These are phyloP conservation scores for Colletotrichum sublineola DNA, from an alignment of 2,329 filamentous ascomycete genomes.

Conservation along the genomic window DNA sequence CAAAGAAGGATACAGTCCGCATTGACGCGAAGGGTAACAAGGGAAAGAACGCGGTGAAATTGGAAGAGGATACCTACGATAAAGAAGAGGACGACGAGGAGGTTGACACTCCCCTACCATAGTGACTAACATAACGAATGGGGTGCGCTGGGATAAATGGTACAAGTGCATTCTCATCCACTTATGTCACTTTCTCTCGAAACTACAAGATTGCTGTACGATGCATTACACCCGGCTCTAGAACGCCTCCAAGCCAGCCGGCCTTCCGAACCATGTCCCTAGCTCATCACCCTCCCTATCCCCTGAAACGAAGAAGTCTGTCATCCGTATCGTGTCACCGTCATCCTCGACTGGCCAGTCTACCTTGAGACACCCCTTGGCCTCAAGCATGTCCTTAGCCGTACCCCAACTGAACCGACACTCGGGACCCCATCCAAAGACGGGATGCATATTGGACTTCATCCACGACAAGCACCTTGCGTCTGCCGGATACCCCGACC, in stretches of 20 bases:
- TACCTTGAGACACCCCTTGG: constrained; percentile 77
- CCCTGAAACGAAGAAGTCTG: constrained; percentile 76
- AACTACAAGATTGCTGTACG: no score
- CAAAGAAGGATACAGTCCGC: no score
- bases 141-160: no score
- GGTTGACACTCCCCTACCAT: no score
- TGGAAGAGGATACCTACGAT: no score
- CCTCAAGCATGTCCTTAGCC: constrained; percentile 90
- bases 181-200: no score
- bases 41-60: no score
- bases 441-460: constrained; percentile 86
- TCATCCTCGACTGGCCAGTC: constrained; percentile 88
- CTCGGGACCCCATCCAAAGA: constrained; percentile 96
- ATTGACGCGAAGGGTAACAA: no score
- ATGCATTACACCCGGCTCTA: constrained; percentile 50
- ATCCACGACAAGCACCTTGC: constrained; percentile 85
- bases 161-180: no score
- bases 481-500: constrained; percentile 94
- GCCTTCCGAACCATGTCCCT: constrained; percentile 84
- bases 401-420: constrained; percentile 97
- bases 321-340: constrained; percentile 76
- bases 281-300: constrained; percentile 72
- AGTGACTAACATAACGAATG: no score
- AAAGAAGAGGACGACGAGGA: no score
- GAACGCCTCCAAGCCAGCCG: constrained; percentile 78